Evolutionary conservation across 768 basidiomycete species (phyloP).

Genomic region (Wakefieldia striispora): DNA sequence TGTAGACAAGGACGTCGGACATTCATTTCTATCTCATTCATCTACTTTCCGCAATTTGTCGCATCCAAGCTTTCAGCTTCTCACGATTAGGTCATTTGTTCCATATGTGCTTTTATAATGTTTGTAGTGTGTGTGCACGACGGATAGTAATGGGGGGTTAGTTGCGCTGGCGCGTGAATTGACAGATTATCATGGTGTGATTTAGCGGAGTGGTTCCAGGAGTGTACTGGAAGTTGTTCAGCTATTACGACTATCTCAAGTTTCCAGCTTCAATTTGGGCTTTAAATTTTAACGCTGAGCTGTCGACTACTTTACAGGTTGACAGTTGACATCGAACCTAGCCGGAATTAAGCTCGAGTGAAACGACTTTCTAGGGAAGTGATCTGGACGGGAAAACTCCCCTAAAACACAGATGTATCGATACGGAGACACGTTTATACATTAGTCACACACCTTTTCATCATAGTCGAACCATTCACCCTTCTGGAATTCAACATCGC

Average conservation of each 20-base stretch:
- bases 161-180: conserved; percentile 34
- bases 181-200: background rate
- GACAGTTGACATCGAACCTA: too few species aligned
- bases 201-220: too few species aligned
- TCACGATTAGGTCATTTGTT: conserved; percentile 22
- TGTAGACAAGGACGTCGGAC: conserved; percentile 15
- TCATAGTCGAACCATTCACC: conserved; percentile 87
- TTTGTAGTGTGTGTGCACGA: conserved; percentile 25
- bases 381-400: conserved; percentile 64
- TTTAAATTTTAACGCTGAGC: too few species aligned
- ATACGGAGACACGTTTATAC: background rate
- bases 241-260: too few species aligned
- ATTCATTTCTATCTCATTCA: conserved; percentile 24
- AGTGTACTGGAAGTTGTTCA: too few species aligned
- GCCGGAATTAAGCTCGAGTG: conserved; percentile 50
- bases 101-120: conserved; percentile 34
- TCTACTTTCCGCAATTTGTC: conserved; percentile 25
- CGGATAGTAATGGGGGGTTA: conserved; percentile 27
- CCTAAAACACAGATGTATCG: conserved; percentile 35
- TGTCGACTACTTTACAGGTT: too few species aligned
- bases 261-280: too few species aligned
- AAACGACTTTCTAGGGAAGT: conserved; percentile 65
- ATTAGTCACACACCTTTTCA: conserved; percentile 60
- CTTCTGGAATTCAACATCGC: conserved; percentile 39
- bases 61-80: conserved; percentile 18